Evolutionary conservation across 495 filamentous ascomycete species (phyloP).

Genomic region (Penicillium canariense): DNA sequence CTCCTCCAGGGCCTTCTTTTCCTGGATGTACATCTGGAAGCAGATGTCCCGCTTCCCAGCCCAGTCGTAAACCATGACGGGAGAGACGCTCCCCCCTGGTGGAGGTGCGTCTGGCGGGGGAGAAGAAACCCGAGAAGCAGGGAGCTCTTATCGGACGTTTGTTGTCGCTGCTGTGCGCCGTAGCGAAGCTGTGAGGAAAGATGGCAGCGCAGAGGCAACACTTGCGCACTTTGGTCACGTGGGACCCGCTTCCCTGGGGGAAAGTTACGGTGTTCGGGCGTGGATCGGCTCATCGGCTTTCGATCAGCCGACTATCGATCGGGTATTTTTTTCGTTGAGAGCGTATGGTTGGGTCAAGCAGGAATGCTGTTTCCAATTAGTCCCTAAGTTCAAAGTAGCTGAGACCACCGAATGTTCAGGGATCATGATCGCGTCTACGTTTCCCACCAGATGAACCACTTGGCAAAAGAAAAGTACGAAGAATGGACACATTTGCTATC

Average conservation of each 20-base stretch:
- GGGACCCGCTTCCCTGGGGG: not conserved
- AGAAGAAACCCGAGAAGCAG: constrained; percentile 9
- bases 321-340: no score
- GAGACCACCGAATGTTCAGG: not conserved
- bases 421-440: not conserved
- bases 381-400: no score
- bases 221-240: constrained; percentile 30
- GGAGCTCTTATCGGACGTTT: constrained; percentile 34
- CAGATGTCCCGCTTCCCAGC: constrained; percentile 65
- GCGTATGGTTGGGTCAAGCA: no score
- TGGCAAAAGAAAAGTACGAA: not conserved
- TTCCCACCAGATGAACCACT: not conserved
- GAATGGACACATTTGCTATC: not conserved
- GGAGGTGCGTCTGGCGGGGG: constrained; percentile 32
- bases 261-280: not conserved
- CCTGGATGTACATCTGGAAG: constrained; percentile 70
- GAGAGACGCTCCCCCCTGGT: constrained; percentile 25
- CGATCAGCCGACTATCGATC: no score
- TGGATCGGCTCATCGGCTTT: no score
- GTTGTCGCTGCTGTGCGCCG: constrained; percentile 43
- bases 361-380: no score
- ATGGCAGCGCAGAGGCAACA: constrained; percentile 23
- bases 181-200: constrained; percentile 24
- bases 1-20: constrained; percentile 66
- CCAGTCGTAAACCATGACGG: constrained; percentile 72